These are phyloP conservation scores for Myriangium duriaei DNA, from an alignment of 2,329 filamentous ascomycete genomes.

Conservation along the genomic window DNA sequence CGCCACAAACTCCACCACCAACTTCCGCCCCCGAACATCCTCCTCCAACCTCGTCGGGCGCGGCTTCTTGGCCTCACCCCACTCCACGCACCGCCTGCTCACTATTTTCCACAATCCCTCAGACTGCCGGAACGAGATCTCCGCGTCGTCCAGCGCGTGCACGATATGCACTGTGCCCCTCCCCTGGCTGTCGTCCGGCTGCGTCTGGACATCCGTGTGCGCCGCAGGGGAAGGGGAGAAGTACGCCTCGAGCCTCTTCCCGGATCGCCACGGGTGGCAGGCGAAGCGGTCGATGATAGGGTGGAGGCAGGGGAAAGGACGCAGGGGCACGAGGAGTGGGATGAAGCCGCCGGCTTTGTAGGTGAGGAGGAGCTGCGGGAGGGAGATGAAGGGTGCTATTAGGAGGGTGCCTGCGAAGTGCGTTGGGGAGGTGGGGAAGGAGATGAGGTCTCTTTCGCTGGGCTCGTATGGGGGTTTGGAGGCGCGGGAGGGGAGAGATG, in stretches of 20 bases:
- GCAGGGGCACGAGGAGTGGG: constrained; percentile 66
- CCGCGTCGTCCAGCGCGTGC: constrained; percentile 6
- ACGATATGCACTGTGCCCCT: constrained; percentile 5
- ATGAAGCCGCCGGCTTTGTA: constrained; percentile 71
- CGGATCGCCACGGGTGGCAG: constrained; percentile 72
- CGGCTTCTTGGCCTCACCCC: background rate
- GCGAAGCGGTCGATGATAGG: constrained; percentile 50
- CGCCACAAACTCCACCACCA: constrained; percentile 7
- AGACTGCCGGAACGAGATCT: constrained; percentile 4
- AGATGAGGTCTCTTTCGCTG: background rate
- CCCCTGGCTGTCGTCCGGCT: too few relatives aligned
- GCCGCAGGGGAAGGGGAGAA: constrained; percentile 28
- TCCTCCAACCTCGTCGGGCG: constrained; percentile 1
- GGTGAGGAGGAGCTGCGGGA: constrained; percentile 59
- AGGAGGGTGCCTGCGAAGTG: constrained; percentile 72
- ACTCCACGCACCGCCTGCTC: background rate
- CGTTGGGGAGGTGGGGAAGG: constrained; percentile 17
- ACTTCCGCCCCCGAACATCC: background rate
- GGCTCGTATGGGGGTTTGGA: background rate
- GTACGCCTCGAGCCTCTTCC: constrained; percentile 51
- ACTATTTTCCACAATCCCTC: constrained; percentile 4
- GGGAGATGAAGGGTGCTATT: constrained; percentile 63
- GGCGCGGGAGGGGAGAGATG: background rate
- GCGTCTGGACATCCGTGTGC: too few relatives aligned
- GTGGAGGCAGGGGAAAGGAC: constrained; percentile 51